Conservation (phyloP, 345 rosid species). For the Populus alba region DNA sequence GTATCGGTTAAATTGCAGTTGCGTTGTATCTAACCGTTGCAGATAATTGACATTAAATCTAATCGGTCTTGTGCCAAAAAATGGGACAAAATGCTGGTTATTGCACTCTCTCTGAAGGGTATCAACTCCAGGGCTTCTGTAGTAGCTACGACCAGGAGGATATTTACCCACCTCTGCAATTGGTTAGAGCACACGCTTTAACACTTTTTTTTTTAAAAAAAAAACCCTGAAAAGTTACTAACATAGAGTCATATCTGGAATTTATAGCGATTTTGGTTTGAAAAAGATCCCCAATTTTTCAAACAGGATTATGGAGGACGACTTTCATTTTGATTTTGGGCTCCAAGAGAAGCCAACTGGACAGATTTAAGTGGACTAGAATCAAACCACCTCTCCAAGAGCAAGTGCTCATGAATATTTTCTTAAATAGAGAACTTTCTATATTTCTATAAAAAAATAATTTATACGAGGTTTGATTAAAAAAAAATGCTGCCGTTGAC, state of each 20-base stretch:
- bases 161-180: neutral
- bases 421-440: neutral
- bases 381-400: neutral
- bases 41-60: neutral
- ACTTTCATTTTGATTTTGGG: neutral
- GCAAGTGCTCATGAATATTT: neutral
- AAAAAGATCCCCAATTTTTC: neutral
- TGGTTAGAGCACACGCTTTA: neutral
- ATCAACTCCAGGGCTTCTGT: neutral
- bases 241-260: neutral
- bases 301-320: neutral
- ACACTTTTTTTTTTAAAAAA: neutral
- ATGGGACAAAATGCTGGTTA: neutral
- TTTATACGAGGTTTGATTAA: neutral
- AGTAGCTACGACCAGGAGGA: neutral
- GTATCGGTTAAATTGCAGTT: neutral
- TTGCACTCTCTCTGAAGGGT: neutral
- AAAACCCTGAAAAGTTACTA: neutral
- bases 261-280: neutral
- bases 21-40: neutral
- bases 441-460: neutral
- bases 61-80: neutral
- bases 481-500: neutral
- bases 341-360: neutral
- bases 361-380: neutral